phyloP scores from a whole-genome alignment of 129 eudicot genomes.

The Oenanthe sinensis region DNA sequence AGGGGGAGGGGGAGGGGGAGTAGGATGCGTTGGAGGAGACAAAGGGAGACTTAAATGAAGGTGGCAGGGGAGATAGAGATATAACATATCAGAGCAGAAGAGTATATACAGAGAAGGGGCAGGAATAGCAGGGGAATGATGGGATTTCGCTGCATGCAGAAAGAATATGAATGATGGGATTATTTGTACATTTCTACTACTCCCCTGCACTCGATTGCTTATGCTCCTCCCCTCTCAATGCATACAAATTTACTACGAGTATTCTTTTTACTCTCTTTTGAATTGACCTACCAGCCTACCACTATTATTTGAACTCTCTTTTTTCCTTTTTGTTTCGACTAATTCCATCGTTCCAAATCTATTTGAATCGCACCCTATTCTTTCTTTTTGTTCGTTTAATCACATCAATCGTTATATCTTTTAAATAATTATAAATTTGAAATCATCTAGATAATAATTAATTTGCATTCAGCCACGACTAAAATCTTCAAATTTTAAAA shows the following conservation, averaged over 20 bases:
- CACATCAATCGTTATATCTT: no score
- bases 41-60: neutral
- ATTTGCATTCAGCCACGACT: no score
- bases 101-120: neutral
- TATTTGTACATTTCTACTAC: neutral
- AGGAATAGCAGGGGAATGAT: neutral
- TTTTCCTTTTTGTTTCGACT: neutral
- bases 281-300: neutral
- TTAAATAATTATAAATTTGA: no score
- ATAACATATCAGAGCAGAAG: conserved; percentile 1
- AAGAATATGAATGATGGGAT: neutral
- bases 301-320: neutral
- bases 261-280: no score
- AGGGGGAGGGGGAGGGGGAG: neutral
- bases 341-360: neutral
- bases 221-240: neutral
- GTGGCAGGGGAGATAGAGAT: neutral
- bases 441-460: no score
- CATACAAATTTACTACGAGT: neutral
- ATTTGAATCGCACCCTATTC: no score
- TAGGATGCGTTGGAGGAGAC: neutral
- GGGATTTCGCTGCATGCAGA: conserved; percentile 4
- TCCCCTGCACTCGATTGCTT: neutral
- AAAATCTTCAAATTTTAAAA: no score
- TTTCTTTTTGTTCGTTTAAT: no score